Conservation (phyloP, 805 yeast species). For the Barnettozyma salicaria region DNA sequence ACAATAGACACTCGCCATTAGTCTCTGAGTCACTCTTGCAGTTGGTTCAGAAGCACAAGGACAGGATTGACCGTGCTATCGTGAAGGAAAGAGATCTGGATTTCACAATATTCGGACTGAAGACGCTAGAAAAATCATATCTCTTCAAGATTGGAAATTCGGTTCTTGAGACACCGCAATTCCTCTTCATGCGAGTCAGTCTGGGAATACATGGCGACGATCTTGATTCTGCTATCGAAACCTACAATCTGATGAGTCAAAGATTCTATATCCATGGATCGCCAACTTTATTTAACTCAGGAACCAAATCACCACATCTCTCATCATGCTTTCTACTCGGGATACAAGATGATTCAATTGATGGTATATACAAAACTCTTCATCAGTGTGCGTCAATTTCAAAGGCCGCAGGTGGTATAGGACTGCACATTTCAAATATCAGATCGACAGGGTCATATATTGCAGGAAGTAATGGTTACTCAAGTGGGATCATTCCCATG, state of each 20-base stretch:
- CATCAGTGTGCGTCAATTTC: constrained; percentile 87
- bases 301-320: constrained; percentile 77
- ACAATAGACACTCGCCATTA: constrained; percentile 52
- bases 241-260: constrained; percentile 82
- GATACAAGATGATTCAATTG: constrained; percentile 91
- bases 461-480: constrained; percentile 88
- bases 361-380: constrained; percentile 87
- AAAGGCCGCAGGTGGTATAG: constrained; percentile 94
- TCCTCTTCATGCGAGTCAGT: constrained; percentile 83
- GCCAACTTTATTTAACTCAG: constrained; percentile 94
- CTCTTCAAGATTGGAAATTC: constrained; percentile 56
- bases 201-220: constrained; percentile 81
- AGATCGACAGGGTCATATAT: constrained; percentile 87
- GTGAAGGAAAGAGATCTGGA: constrained; percentile 72
- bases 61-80: constrained; percentile 65
- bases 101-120: constrained; percentile 82
- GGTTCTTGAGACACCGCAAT: constrained; percentile 89
- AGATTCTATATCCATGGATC: constrained; percentile 91
- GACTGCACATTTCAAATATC: constrained; percentile 82
- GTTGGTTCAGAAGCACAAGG: constrained; percentile 56
- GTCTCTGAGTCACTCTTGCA: constrained; percentile 60
- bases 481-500: constrained; percentile 94
- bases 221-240: constrained; percentile 63
- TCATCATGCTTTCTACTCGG: constrained; percentile 91
- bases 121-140: constrained; percentile 84